Conservation (phyloP, 352 stramenopile genomes). For the Globisporangium lucens region DNA sequence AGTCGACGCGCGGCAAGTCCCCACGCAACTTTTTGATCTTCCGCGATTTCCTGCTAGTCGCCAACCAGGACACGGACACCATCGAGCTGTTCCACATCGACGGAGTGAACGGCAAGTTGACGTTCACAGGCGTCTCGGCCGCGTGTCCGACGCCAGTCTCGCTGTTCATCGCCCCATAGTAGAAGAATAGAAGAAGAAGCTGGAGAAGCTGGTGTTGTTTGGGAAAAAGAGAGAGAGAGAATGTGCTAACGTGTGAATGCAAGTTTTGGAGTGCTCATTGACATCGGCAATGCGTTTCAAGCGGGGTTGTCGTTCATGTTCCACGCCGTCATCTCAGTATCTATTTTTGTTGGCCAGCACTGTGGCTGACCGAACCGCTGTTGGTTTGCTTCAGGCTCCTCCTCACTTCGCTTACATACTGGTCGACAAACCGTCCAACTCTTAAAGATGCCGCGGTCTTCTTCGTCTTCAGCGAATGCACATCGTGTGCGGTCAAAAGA, state of each 20-base stretch:
- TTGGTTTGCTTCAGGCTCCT: too few relatives aligned
- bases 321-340: not conserved
- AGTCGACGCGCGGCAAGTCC: slow-evolving; percentile 26
- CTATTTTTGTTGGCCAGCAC: not conserved
- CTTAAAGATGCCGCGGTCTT: slow-evolving; percentile 6
- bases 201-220: not conserved
- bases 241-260: not conserved
- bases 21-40: slow-evolving; percentile 39
- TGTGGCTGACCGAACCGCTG: too few relatives aligned
- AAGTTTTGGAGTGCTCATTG: not conserved
- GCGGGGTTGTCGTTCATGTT: not conserved
- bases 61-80: slow-evolving; percentile 48
- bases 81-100: slow-evolving; percentile 48
- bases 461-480: not conserved
- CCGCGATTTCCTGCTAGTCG: slow-evolving; percentile 29
- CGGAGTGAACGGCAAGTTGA: slow-evolving; percentile 25
- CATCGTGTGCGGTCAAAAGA: slow-evolving; percentile 45
- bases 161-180: slow-evolving; percentile 23
- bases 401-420: not conserved
- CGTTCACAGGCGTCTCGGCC: slow-evolving; percentile 29
- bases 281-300: not conserved
- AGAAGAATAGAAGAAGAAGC: not conserved
- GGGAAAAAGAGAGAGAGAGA: not conserved
- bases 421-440: not conserved
- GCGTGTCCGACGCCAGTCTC: slow-evolving; percentile 39